Percentiles rank a stretch among this genome's conserved stretches.
phyloP scores from a whole-genome alignment of 2,329 filamentous ascomycete species.

The Periconia macrospinosa region DNA sequence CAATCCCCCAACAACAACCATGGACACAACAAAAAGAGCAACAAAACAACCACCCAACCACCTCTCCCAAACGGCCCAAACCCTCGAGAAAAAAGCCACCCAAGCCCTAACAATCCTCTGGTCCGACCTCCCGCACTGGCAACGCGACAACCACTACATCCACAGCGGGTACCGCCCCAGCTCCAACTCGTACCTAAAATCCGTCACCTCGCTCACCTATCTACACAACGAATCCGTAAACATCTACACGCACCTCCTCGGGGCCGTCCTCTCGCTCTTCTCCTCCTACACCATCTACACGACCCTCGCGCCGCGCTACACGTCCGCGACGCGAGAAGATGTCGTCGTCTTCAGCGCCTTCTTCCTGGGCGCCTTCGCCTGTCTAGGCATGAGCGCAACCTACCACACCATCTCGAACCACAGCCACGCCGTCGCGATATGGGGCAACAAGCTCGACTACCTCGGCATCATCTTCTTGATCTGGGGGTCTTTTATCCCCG shows the following conservation, averaged over 20 bases:
- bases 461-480: constrained; percentile 91
- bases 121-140: constrained; percentile 49
- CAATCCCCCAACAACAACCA: constrained; percentile 2
- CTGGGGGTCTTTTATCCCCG: constrained; percentile 86
- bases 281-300: constrained; percentile 23
- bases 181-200: constrained; percentile 63
- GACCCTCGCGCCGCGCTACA: constrained; percentile 32
- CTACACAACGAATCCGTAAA: constrained; percentile 72
- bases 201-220: constrained; percentile 61
- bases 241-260: constrained; percentile 69
- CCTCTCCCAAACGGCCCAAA: constrained; percentile 20
- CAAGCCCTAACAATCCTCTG: constrained; percentile 53
- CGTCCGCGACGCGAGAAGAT: constrained; percentile 39
- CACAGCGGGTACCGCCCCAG: constrained; percentile 65
- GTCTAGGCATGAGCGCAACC: constrained; percentile 59
- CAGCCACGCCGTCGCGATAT: constrained; percentile 72
- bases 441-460: constrained; percentile 94
- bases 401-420: constrained; percentile 89
- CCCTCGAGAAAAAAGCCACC: constrained; percentile 45
- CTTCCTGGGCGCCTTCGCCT: constrained; percentile 46
- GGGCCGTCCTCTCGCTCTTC: constrained; percentile 27
- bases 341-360: constrained; percentile 42
- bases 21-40: constrained; percentile 27
- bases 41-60: constrained; percentile 11
- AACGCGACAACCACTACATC: constrained; percentile 70